phyloP scores from a whole-genome alignment of 306 rosid genomes.

The Begonia peltatifolia region DNA sequence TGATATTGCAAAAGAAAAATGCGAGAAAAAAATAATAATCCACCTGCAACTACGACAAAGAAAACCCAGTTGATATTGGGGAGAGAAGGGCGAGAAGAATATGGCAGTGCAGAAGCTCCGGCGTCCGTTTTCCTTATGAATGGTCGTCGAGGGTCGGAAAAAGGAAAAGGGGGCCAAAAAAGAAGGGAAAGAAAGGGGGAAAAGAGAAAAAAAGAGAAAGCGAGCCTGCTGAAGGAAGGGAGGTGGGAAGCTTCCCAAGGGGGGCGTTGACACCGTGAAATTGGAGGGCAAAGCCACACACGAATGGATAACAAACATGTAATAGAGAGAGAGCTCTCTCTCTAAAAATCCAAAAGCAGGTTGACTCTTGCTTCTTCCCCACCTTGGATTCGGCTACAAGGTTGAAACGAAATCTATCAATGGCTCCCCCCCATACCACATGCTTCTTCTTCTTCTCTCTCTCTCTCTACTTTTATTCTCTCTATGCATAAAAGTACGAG shows the following conservation, averaged over 20 bases:
- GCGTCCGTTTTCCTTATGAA: conserved; percentile 15
- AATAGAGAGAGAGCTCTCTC: conserved; percentile 3
- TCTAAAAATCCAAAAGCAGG: conserved; percentile 4
- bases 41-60: conserved; percentile 25
- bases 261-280: conserved; percentile 32
- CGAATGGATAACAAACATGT: conserved; percentile 12
- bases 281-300: conserved; percentile 3
- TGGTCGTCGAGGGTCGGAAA: conserved; percentile 6
- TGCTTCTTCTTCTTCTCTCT: not conserved
- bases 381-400: conserved; percentile 53
- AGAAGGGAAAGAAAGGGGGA: conserved; percentile 3
- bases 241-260: conserved; percentile 58
- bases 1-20: not conserved
- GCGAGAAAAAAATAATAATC: conserved; percentile 11
- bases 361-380: conserved; percentile 34
- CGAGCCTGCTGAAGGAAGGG: conserved; percentile 17
- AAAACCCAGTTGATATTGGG: conserved; percentile 3
- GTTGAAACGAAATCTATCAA: conserved; percentile 6
- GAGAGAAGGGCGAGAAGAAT: not conserved
- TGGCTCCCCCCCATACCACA: conserved; percentile 2
- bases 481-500: conserved; percentile 42
- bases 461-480: conserved; percentile 3
- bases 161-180: not conserved
- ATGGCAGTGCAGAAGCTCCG: conserved; percentile 7
- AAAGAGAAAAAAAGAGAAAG: conserved; percentile 18